These are phyloP conservation scores for Hyaloperonospora brassicae DNA, from an alignment of 352 stramenopile genomes.

Conservation along the genomic window DNA sequence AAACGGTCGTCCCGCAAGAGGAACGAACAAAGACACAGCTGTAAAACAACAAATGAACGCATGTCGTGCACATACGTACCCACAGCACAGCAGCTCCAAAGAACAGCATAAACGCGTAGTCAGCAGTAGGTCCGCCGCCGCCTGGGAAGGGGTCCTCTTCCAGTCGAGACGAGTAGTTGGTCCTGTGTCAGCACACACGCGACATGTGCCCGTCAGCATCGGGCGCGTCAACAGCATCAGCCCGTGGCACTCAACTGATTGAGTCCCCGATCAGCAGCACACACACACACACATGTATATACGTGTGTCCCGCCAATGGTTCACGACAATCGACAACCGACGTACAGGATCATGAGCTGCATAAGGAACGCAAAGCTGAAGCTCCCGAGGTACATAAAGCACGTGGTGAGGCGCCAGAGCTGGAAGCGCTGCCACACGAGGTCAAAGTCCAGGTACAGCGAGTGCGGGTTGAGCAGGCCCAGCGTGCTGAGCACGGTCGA, in stretches of 20 bases:
- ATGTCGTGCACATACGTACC: conserved; percentile 26
- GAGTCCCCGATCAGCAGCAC: too few species aligned
- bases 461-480: conserved; percentile 71
- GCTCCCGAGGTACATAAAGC: conserved; percentile 84
- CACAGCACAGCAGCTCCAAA: conserved; percentile 69
- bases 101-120: conserved; percentile 88
- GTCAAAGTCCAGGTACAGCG: conserved; percentile 81
- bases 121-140: conserved; percentile 67
- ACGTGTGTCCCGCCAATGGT: too few species aligned
- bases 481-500: conserved; percentile 73
- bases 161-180: conserved; percentile 76
- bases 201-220: background rate
- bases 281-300: too few species aligned
- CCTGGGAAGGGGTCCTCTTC: conserved; percentile 81
- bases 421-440: conserved; percentile 83
- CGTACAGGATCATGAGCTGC: conserved; percentile 86
- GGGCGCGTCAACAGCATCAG: background rate
- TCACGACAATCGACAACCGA: conserved; percentile 1
- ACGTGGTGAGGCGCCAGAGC: conserved; percentile 83
- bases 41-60: background rate
- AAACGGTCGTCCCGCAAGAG: background rate
- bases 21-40: background rate
- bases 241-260: too few species aligned
- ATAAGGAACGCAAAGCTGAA: conserved; percentile 88
- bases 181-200: conserved; percentile 22